Base-by-base conservation (phyloP, 192 early-diverging fungal genomes). In the Coemansia reversa region DNA sequence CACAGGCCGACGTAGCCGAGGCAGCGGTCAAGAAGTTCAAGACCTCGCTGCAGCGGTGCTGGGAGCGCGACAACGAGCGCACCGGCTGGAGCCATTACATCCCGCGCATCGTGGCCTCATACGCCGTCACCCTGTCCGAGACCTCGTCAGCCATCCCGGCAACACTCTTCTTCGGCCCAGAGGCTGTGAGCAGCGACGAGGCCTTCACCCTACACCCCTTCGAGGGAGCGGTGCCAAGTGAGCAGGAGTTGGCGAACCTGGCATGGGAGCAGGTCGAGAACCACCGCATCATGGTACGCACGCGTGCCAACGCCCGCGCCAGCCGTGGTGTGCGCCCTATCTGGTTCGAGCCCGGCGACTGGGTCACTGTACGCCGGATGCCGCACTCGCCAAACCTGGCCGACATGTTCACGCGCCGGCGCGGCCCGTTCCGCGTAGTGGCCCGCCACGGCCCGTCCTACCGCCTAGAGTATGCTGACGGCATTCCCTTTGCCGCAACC, bases 11-110 rank as follows among this genome's bases (percentile, higher is more conserved):
- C 35, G 24, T 71, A 18, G 75, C 61, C 22, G 65, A 77, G 51
- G 16, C 47, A 3, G 65, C 52, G 0, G 52, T 77, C 12, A 66
- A 67, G 51, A 52, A 58, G 45, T 67, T 77, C 56, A 71, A 71
- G 48, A 51, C 50, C 0, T 50, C 51, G 1, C 33, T 75, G 23
- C 51, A 49, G 32, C 19, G 51, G 24, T 60, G 50, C 28, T 50
- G 62, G 56, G 16, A n/a, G 3, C 50, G 65, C 2, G 16, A 52
- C 1, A 33, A 50, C 3, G 49, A 19, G 16, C 30, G 4, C 5
- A 19, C 4, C 18, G 63, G 63, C 3, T 69, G 72, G 66, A 30
- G 27, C 0, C 33, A 57, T 9, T 45, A 62, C 50, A 50, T 75
- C 7, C 66, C 66, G 0, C 56, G 28, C 3, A 69, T 75, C 7